Evolutionary conservation across 2,329 filamentous ascomycete genomes (phyloP).

Genomic region (Aspergillus latus): DNA sequence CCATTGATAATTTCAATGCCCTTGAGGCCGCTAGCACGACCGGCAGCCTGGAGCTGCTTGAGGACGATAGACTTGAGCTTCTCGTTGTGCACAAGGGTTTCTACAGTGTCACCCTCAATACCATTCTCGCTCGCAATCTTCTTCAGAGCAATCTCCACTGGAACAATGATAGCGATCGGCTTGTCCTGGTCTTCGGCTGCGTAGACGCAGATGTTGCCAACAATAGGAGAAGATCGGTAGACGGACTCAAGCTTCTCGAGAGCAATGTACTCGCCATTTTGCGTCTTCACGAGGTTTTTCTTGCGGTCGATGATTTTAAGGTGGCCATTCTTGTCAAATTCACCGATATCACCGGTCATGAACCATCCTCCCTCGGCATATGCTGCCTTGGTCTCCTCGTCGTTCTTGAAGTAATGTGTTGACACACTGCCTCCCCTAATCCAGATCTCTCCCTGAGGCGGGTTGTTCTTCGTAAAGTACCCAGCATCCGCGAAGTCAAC

Average conservation of each 20-base stretch:
- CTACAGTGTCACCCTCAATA: slow-evolving; percentile 63
- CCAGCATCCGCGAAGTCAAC: slow-evolving; percentile 88
- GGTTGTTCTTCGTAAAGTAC: slow-evolving; percentile 71
- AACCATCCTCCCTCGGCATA: slow-evolving; percentile 90
- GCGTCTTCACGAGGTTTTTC: slow-evolving; percentile 97
- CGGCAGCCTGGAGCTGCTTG: slow-evolving; percentile 41
- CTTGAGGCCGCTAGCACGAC: slow-evolving; percentile 36
- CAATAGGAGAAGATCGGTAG: slow-evolving; percentile 76
- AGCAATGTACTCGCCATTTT: slow-evolving; percentile 94
- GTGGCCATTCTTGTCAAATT: slow-evolving; percentile 78
- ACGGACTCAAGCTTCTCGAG: slow-evolving; percentile 93
- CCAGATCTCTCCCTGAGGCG: slow-evolving; percentile 90
- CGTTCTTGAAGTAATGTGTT: slow-evolving; percentile 78
- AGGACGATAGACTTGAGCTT: slow-evolving; percentile 43
- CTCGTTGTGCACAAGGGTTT: slow-evolving; percentile 62
- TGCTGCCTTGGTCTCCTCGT: slow-evolving; percentile 76
- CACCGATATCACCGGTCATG: slow-evolving; percentile 92
- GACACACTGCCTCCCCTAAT: slow-evolving; percentile 77
- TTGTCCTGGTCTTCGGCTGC: slow-evolving; percentile 72
- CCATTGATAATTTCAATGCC: slow-evolving; percentile 47
- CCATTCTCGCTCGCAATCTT: slow-evolving; percentile 57
- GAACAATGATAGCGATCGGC: slow-evolving; percentile 78
- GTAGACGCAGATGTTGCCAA: slow-evolving; percentile 84
- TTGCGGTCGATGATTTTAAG: slow-evolving; percentile 89
- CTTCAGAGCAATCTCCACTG: slow-evolving; percentile 57